Percentiles rank a stretch among this genome's conserved stretches.
phyloP scores from a whole-genome alignment of 495 filamentous ascomycete species.

The Hapsidospora chrysogenum region DNA sequence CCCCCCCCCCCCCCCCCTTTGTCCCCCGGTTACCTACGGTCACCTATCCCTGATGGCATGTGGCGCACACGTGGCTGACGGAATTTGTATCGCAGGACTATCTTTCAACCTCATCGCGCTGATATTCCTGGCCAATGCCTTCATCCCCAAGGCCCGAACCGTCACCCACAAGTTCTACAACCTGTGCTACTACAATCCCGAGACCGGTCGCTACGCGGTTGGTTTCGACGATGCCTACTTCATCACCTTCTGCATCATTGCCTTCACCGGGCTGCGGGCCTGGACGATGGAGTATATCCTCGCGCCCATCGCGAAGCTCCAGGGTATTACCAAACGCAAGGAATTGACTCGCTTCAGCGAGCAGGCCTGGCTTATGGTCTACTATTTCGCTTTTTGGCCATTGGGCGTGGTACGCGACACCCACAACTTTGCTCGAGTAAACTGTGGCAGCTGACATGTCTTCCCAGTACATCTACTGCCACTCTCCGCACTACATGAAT shows the following conservation, averaged over 20 bases:
- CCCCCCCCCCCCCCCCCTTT: too few relatives aligned
- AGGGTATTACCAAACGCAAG: slow-evolving; percentile 57
- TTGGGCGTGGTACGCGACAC: slow-evolving; percentile 58
- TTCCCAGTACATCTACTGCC: slow-evolving; percentile 59
- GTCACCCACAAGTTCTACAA: slow-evolving; percentile 73
- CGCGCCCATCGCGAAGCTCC: slow-evolving; percentile 49
- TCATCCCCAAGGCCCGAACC: slow-evolving; percentile 59
- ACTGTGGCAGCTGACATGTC: slow-evolving; percentile 4
- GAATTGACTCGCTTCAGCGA: slow-evolving; percentile 69
- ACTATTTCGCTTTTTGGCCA: slow-evolving; percentile 63
- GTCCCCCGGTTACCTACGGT: too few relatives aligned
- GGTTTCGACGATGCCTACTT: slow-evolving; percentile 70
- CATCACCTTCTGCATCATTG: slow-evolving; percentile 61
- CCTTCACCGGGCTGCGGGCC: slow-evolving; percentile 77
- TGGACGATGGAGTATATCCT: slow-evolving; percentile 74
- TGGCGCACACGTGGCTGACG: not conserved
- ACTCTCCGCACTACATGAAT: slow-evolving; percentile 65
- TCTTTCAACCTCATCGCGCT: slow-evolving; percentile 64
- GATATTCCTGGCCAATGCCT: slow-evolving; percentile 59
- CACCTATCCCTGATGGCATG: too few relatives aligned
- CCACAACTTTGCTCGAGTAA: not conserved
- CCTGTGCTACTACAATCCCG: slow-evolving; percentile 63
- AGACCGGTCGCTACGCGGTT: slow-evolving; percentile 47
- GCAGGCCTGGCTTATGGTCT: slow-evolving; percentile 78
- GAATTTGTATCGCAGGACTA: too few relatives aligned